These are phyloP conservation scores for Aspergillaceae sp. DNA, from an alignment of 2,329 filamentous ascomycete genomes.

Conservation along the genomic window DNA sequence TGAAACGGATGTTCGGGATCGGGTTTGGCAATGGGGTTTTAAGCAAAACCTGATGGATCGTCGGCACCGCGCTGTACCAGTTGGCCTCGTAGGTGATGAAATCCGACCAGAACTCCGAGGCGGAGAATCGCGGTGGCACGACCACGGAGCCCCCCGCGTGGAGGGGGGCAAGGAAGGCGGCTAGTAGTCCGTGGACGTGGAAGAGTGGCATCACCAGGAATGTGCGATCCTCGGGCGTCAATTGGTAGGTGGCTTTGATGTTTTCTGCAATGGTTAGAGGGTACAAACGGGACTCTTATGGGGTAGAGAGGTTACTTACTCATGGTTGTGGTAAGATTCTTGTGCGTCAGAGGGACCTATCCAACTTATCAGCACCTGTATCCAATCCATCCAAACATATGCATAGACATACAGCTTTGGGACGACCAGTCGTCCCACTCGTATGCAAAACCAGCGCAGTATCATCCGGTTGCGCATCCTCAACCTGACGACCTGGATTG, in stretches of 20 bases:
- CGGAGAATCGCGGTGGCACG: constrained; percentile 71
- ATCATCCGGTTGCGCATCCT: constrained; percentile 62
- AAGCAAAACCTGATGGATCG: constrained; percentile 82
- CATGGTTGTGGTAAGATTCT: constrained; percentile 75
- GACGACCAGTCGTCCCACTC: constrained; percentile 73
- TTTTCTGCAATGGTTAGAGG: constrained; percentile 45
- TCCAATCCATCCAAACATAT: not conserved
- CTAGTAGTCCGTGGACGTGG: constrained; percentile 82
- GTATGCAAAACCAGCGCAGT: constrained; percentile 76
- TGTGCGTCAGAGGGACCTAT: constrained; percentile 67
- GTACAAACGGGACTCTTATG: too few relatives aligned
- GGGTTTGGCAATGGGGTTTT: constrained; percentile 61
- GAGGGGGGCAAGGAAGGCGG: constrained; percentile 70
- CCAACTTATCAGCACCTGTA: not conserved
- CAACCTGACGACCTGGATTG: constrained; percentile 40
- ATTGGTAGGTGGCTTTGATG: constrained; percentile 67
- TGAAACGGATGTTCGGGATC: constrained; percentile 69
- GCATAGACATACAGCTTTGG: constrained; percentile 58
- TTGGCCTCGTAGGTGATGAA: constrained; percentile 67
- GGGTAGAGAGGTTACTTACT: constrained; percentile 35
- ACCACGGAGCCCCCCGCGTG: constrained; percentile 69
- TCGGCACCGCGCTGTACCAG: constrained; percentile 91
- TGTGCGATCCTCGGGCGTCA: constrained; percentile 63
- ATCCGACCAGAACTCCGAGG: constrained; percentile 72
- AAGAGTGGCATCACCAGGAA: constrained; percentile 87